A percentile compares a stretch with the other conserved stretches of the same genome.
Conservation (phyloP, 2,329 filamentous ascomycete genomes). For the Monosporascus cannonballus region DNA sequence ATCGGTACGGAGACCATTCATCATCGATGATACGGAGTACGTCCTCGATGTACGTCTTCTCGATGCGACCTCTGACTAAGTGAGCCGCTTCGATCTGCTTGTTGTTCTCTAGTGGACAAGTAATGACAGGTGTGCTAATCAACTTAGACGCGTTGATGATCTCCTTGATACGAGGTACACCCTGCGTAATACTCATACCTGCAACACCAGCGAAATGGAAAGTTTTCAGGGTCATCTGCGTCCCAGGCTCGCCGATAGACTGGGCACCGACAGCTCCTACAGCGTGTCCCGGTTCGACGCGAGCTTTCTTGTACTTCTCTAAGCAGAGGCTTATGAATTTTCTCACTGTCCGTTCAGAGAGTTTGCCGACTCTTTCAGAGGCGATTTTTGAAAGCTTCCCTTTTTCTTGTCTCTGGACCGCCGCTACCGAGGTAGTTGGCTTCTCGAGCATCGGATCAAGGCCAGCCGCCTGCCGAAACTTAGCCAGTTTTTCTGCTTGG, state of each 20-base stretch:
- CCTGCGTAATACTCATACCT: constrained; percentile 98
- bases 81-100: constrained; percentile 72
- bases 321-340: constrained; percentile 78
- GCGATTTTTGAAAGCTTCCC: constrained; percentile 16
- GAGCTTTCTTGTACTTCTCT: constrained; percentile 83
- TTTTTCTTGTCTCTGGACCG: constrained; percentile 25
- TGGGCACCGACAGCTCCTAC: constrained; percentile 95
- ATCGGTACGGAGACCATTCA: constrained; percentile 72
- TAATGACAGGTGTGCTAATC: constrained; percentile 93
- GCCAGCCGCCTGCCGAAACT: constrained; percentile 44
- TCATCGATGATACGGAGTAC: constrained; percentile 78
- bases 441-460: constrained; percentile 34
- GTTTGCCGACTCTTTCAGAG: constrained; percentile 72
- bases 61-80: constrained; percentile 86
- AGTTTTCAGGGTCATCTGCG: constrained; percentile 98
- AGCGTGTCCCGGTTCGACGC: constrained; percentile 89
- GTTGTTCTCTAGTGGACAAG: constrained; percentile 74
- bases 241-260: constrained; percentile 96
- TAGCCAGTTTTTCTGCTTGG: constrained; percentile 55
- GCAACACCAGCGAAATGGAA: constrained; percentile 99
- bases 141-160: constrained; percentile 96
- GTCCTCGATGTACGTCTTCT: constrained; percentile 88
- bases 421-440: constrained; percentile 15
- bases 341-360: constrained; percentile 67
- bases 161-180: constrained; percentile 99